These are phyloP conservation scores for Penicillium malachiteum DNA, from an alignment of 495 filamentous ascomycete genomes.

Conservation along the genomic window DNA sequence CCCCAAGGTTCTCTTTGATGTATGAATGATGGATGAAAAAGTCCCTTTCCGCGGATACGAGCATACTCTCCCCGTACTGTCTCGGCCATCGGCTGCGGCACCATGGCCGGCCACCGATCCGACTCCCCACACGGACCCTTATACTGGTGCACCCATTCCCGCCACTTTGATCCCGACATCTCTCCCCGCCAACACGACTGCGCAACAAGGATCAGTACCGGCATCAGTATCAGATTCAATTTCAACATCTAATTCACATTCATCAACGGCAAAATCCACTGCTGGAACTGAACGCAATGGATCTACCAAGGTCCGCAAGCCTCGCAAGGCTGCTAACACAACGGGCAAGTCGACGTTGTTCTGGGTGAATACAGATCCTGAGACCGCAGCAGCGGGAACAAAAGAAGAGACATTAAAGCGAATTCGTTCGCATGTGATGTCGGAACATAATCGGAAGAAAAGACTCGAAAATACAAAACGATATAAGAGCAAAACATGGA, in stretches of 20 bases:
- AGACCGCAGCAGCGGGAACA: conserved; percentile 40
- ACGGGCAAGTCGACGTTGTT: conserved; percentile 43
- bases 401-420: conserved; percentile 48
- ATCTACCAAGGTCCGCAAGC: conserved; percentile 37
- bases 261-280: background rate
- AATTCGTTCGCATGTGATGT: conserved; percentile 53
- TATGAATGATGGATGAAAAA: conserved; percentile 37
- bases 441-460: conserved; percentile 52
- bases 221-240: background rate
- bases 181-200: background rate
- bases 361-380: conserved; percentile 46
- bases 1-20: background rate
- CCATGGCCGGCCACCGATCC: conserved; percentile 16
- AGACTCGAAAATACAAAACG: conserved; percentile 44
- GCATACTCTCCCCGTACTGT: conserved; percentile 30
- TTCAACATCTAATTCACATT: background rate
- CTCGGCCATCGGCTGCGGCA: conserved; percentile 18
- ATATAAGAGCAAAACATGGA: conserved; percentile 46
- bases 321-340: conserved; percentile 40
- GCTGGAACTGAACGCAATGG: conserved; percentile 23
- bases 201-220: background rate
- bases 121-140: conserved; percentile 15
- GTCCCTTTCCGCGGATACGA: conserved; percentile 24
- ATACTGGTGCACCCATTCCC: conserved; percentile 7
- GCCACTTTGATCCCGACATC: background rate